Base-by-base conservation (phyloP, 2,329 filamentous ascomycete genomes). In the Fusarium sp. region DNA sequence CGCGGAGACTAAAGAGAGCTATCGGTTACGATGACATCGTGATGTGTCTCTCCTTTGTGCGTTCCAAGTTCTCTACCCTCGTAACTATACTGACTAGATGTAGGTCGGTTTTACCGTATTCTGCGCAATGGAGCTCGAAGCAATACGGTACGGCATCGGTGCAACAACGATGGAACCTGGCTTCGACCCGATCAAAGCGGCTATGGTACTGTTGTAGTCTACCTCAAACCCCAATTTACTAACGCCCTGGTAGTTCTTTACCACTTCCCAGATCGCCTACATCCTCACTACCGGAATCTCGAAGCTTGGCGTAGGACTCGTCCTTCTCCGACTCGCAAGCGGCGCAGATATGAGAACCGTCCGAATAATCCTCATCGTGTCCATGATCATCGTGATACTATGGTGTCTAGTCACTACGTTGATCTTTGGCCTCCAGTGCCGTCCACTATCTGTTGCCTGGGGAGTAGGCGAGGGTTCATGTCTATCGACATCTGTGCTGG, bases 251-350 rank as follows among this genome's bases (percentile, higher is more conserved):
- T 2, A 58, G 41, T 53, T 58, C n/a, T 58, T 41, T 2, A 58
- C 41, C 6, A 30, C 16, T 4, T 23, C 56, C 7, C 56, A 53
- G 4, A 31, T 53, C 4, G 30, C 37, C 4, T 58, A 41, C 4
- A 58, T 53, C 2, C 48, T 58, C 8, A 58, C 48, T 6, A 53
- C 56, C 4, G 41, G 48, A 7, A 25, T 58, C 12, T 58, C 48
- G n/a, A 53, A 53, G 10, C 48, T 53, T 9, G 41, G 30, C 14
- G 30, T 58, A 18, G 48, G 39, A 7, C 46, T 58, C 9, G 56
- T 58, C 12, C 48, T 58, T n/a, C 53, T 44, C 16, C 56, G 41
- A 28, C 48, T 58, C 28, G 48, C 48, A 3, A 58, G 14, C 12
- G 48, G 41, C 11, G 48, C 48, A 30, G 10, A 25, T 12, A 58